Evolutionary conservation across 2,329 filamentous ascomycete species (phyloP).

Genomic region (Claviceps paspali): DNA sequence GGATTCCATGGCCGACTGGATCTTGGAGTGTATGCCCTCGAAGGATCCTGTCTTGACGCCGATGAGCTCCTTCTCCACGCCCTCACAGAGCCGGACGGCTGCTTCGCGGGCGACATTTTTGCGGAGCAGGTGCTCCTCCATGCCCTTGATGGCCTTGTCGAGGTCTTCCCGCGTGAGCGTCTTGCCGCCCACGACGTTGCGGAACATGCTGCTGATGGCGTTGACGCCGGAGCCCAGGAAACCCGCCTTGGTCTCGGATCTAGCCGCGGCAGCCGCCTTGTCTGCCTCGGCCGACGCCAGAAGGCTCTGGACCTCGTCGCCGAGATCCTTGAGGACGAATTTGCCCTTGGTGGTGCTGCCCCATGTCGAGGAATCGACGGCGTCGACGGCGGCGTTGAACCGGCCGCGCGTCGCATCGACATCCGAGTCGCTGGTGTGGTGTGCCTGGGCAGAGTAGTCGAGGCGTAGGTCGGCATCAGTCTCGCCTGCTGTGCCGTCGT

Average conservation of each 20-base stretch:
- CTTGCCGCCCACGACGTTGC: constrained; percentile 91
- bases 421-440: constrained; percentile 38
- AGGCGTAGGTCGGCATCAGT: constrained; percentile 57
- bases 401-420: constrained; percentile 31
- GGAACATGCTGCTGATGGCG: constrained; percentile 76
- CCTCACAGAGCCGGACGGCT: constrained; percentile 76
- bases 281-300: constrained; percentile 64
- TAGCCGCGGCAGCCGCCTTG: constrained; percentile 27
- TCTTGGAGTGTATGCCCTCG: constrained; percentile 71
- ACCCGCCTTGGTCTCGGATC: constrained; percentile 32
- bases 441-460: constrained; percentile 67
- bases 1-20: constrained; percentile 77
- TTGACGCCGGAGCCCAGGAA: constrained; percentile 67
- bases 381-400: constrained; percentile 49
- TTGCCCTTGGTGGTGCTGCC: constrained; percentile 78
- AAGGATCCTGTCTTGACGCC: constrained; percentile 87
- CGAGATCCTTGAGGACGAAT: constrained; percentile 85
- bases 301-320: constrained; percentile 85
- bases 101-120: constrained; percentile 97
- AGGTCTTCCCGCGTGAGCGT: constrained; percentile 78
- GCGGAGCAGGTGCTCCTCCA: constrained; percentile 86
- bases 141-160: constrained; percentile 81
- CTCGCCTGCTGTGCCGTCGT: constrained; percentile 74
- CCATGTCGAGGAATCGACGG: constrained; percentile 67
- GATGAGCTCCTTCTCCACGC: constrained; percentile 77